Base-by-base conservation (phyloP, 345 rosid genomes). In the Acer yangbiense region DNA sequence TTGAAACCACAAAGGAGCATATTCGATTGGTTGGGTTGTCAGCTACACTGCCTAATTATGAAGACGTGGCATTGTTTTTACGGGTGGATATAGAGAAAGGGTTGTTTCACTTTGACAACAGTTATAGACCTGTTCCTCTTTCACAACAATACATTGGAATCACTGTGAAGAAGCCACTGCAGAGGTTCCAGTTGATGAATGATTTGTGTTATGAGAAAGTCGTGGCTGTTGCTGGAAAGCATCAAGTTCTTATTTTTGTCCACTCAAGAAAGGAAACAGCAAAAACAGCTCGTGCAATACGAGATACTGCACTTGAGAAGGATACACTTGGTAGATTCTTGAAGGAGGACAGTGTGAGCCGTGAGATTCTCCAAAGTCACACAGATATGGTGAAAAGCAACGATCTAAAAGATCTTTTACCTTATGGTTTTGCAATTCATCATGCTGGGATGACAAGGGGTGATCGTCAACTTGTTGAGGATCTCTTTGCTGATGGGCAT, bases 161-260 rank as follows among this genome's bases (percentile, higher is more conserved):
- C 79, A 87, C 93, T 18, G 90, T 96, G 63, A 94, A 89, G 82
- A 94, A 96, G 86, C 97, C 99, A 4, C 83, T 96, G 81, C 98
- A 92, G 88, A 89, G 98, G 88, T 92, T 96, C 82, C 95, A 96
- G 76, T 85, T 96, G 91, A 96, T 96, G 99, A 94, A 96, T 82
- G 99, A 94, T 77, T 57, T 96, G 58, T 96, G 99, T 79, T 94
- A 96, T 48, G 90, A 94, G 72, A 96, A 96, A 87, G 99, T 96
- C 48, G 73, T 92, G 87, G 91, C 87, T 41, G 97, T 86, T 67
- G 98, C 99, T 35, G 98, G 99, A 73, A 92, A 94, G 78, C 98
- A 96, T 79, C 97, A 96, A 80, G 94, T 89, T 81, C 98, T 96
- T 78, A 96, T 96, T 77, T 96, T 96, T 75, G 99, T 96, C 74